phyloP scores from a whole-genome alignment of 352 stramenopile species.

The Phytopythium ostracodes region DNA sequence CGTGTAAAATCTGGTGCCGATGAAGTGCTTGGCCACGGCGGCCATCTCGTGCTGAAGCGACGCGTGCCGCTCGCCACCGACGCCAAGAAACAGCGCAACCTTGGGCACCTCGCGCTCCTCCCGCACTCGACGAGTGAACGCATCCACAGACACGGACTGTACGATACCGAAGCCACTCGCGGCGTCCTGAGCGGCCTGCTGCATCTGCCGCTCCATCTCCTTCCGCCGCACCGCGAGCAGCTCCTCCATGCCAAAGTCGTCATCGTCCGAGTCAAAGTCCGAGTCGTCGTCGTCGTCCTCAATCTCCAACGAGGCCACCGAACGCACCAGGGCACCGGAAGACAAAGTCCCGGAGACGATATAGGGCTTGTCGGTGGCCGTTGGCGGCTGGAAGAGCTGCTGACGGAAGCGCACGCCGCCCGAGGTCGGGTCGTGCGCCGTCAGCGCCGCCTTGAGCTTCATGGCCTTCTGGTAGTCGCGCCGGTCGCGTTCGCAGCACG shows the following conservation, averaged over 20 bases:
- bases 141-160: conserved; percentile 17
- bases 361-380: not conserved
- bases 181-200: conserved; percentile 35
- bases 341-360: not conserved
- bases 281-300: conserved; percentile 21
- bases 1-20: conserved; percentile 63
- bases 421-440: conserved; percentile 48
- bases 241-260: conserved; percentile 26
- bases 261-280: conserved; percentile 44
- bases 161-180: conserved; percentile 53
- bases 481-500: conserved; percentile 60
- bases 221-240: conserved; percentile 35
- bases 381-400: conserved; percentile 45
- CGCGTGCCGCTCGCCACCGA: conserved; percentile 8
- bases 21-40: conserved; percentile 31
- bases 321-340: not conserved
- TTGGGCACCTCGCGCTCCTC: conserved; percentile 28
- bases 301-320: not conserved
- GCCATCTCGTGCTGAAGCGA: conserved; percentile 41
- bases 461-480: conserved; percentile 57
- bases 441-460: conserved; percentile 58
- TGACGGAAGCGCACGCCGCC: conserved; percentile 51
- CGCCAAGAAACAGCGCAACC: conserved; percentile 32
- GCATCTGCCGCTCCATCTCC: conserved; percentile 45
- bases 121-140: conserved; percentile 37